A percentile compares a stretch with the other conserved stretches of the same genome.
Evolutionary conservation across 352 stramenopile species (phyloP).

Genomic region (Pythium brassicae): DNA sequence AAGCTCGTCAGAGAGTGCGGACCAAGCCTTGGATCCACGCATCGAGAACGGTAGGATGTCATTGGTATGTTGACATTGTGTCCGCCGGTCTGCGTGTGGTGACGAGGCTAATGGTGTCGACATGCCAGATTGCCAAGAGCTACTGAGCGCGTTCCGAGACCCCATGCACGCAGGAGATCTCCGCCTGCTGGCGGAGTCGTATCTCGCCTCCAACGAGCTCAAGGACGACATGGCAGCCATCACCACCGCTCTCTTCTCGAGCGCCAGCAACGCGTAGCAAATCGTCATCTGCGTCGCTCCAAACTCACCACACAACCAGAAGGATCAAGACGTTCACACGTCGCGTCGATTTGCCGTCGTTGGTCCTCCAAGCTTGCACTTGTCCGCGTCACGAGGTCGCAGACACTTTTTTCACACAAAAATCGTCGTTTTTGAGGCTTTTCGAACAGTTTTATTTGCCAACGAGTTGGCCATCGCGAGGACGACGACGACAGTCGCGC

Average conservation of each 20-base stretch:
- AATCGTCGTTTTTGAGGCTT: no score
- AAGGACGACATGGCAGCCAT: constrained; percentile 5
- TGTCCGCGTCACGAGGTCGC: no score
- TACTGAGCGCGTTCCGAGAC: constrained; percentile 2
- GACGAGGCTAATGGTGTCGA: not conserved
- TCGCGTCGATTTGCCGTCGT: no score
- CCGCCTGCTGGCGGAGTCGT: not conserved
- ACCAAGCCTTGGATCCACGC: not conserved
- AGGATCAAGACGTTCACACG: no score
- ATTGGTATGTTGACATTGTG: no score
- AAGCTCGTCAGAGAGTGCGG: not conserved
- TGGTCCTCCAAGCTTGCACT: no score
- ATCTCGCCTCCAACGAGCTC: constrained; percentile 9
- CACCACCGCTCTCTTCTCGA: constrained; percentile 3
- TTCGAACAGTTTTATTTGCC: no score
- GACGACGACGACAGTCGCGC: no score
- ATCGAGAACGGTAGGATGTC: constrained; percentile 9
- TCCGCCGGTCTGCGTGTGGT: not conserved
- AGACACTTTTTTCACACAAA: no score
- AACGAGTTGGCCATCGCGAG: no score
- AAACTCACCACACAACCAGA: no score
- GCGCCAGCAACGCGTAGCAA: not conserved
- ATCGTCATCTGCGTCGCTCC: no score
- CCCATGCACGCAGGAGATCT: not conserved
- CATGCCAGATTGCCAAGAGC: not conserved